Evolutionary conservation across 2,329 filamentous ascomycete species (phyloP).

Genomic region (Venturia carpophila): DNA sequence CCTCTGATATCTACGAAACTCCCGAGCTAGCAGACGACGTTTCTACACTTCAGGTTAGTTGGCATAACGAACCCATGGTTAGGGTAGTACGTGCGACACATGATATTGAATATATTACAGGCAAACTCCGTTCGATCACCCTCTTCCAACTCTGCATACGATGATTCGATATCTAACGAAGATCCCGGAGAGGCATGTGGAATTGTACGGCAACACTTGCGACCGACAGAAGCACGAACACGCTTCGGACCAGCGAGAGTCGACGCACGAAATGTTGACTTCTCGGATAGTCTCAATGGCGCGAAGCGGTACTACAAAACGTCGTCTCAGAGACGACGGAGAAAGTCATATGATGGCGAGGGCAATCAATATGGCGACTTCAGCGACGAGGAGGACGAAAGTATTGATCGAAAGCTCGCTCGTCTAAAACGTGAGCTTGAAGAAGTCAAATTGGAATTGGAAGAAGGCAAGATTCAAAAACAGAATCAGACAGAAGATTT

Average conservation of each 20-base stretch:
- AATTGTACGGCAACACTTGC: constrained; percentile 69
- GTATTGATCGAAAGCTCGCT: constrained; percentile 68
- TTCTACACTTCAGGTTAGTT: constrained; percentile 69
- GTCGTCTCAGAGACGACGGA: constrained; percentile 56
- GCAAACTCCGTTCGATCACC: constrained; percentile 32
- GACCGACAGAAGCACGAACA: constrained; percentile 69
- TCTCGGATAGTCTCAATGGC: constrained; percentile 82
- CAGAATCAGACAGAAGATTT: constrained; percentile 28
- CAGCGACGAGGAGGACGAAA: constrained; percentile 73
- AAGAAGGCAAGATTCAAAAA: constrained; percentile 24
- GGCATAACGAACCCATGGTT: constrained; percentile 12
- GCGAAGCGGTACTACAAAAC: constrained; percentile 70
- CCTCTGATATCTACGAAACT: constrained; percentile 94
- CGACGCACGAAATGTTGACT: constrained; percentile 72
- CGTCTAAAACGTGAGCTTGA: constrained; percentile 76
- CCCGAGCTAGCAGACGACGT: constrained; percentile 85
- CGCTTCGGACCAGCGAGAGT: constrained; percentile 70
- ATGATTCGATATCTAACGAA: constrained; percentile 38
- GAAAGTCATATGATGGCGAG: constrained; percentile 47
- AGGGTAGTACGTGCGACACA: constrained; percentile 6
- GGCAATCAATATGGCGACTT: constrained; percentile 61
- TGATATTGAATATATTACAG: constrained; percentile 16
- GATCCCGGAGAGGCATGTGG: constrained; percentile 23
- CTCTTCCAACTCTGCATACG: constrained; percentile 44
- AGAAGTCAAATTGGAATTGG: constrained; percentile 51